A percentile compares a stretch with the other conserved stretches of the same genome.
Conservation (phyloP, 2,329 filamentous ascomycete genomes). For the Trichoderma hamatum region DNA sequence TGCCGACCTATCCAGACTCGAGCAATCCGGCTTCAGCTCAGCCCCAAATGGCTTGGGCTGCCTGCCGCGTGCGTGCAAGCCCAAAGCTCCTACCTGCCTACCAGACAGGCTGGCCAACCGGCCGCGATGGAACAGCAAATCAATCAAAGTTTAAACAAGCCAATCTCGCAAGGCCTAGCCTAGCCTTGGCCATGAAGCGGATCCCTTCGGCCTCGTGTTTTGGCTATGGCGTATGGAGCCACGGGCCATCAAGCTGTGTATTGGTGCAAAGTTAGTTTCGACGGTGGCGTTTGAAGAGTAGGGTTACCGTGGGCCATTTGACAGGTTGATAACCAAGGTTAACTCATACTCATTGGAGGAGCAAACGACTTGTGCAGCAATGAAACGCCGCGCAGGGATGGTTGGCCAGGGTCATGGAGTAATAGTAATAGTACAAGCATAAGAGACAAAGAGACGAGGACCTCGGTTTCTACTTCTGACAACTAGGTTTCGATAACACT, state of each 20-base stretch:
- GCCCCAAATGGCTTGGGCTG: slow-evolving; percentile 2
- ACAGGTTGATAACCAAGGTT: not conserved
- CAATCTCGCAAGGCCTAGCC: slow-evolving; percentile 8
- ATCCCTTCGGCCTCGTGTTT: slow-evolving; percentile 4
- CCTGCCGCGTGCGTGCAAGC: slow-evolving; percentile 5
- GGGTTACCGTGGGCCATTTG: slow-evolving; percentile 5
- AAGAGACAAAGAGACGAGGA: not conserved
- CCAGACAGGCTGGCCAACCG: not conserved
- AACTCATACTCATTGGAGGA: slow-evolving; percentile 14
- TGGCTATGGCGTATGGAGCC: not conserved
- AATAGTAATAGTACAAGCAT: not conserved
- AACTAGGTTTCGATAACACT: not conserved
- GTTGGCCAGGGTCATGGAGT: not conserved
- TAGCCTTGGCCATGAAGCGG: not conserved
- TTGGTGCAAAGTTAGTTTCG: slow-evolving; percentile 17
- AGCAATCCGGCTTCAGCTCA: slow-evolving; percentile 10
- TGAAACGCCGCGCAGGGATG: not conserved
- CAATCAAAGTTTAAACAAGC: slow-evolving; percentile 2
- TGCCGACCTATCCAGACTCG: slow-evolving; percentile 12
- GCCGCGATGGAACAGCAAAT: not conserved
- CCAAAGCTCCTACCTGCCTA: not conserved
- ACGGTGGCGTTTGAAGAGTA: not conserved
- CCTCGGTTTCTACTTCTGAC: not conserved
- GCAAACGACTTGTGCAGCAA: not conserved
- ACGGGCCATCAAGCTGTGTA: slow-evolving; percentile 3